Evolutionary conservation across 768 basidiomycete species (phyloP).

Genomic region (Boletus huronensis): DNA sequence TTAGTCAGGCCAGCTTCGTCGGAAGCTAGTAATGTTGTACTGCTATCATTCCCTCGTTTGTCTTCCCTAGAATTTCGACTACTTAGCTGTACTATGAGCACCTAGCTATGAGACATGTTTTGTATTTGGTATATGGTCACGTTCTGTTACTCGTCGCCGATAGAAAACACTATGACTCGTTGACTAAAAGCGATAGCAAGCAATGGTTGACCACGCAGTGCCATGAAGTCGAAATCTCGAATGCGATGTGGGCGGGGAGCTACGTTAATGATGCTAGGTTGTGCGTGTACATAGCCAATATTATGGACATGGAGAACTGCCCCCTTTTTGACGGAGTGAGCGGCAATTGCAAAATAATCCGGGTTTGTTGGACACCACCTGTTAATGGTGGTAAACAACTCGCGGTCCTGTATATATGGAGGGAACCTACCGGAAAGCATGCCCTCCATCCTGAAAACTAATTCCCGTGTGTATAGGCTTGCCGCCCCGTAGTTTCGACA

Average conservation of each 20-base stretch:
- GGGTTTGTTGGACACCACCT: constrained; percentile 80
- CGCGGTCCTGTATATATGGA: not conserved
- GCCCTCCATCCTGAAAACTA: constrained; percentile 64
- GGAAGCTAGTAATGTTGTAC: constrained; percentile 12
- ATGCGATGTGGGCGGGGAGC: constrained; percentile 61
- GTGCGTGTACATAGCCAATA: constrained; percentile 56
- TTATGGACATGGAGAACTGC: constrained; percentile 72
- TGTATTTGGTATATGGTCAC: constrained; percentile 14
- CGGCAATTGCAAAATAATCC: constrained; percentile 75
- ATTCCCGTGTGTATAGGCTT: constrained; percentile 61
- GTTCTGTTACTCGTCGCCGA: constrained; percentile 53
- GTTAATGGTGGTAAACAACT: constrained; percentile 1
- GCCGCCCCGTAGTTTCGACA: constrained; percentile 67
- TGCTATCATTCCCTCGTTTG: not conserved
- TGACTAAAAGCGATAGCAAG: constrained; percentile 66
- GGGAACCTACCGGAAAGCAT: constrained; percentile 56
- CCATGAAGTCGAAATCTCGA: constrained; percentile 76
- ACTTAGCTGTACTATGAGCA: constrained; percentile 6
- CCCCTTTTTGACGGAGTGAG: constrained; percentile 54
- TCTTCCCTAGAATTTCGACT: constrained; percentile 6
- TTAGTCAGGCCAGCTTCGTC: constrained; percentile 24
- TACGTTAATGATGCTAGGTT: constrained; percentile 57
- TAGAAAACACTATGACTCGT: constrained; percentile 56
- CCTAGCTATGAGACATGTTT: constrained; percentile 17
- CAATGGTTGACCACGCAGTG: constrained; percentile 54